A percentile compares a stretch with the other conserved stretches of the same genome.
Conservation (phyloP, 225 moss, liverwort and hornwort genomes). For the Marchantia paleacea region DNA sequence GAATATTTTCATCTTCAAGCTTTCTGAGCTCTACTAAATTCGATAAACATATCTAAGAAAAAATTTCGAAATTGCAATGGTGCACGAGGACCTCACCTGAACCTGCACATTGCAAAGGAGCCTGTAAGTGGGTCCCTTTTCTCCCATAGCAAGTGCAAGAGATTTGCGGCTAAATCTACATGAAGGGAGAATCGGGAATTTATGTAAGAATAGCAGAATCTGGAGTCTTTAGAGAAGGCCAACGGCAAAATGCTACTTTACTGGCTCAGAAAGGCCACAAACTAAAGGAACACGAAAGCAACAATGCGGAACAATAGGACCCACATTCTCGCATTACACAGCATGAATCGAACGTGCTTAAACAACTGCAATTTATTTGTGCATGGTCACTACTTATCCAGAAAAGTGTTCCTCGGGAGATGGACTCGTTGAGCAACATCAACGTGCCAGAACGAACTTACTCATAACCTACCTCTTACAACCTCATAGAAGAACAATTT, state of each 20-base stretch:
- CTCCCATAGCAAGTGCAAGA: background rate
- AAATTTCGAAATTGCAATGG: background rate
- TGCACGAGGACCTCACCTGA: conserved; percentile 6
- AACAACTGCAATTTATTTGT: too few species aligned
- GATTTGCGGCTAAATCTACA: background rate
- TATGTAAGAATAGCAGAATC: background rate
- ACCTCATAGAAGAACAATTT: background rate
- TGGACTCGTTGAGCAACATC: too few species aligned
- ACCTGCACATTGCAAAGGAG: background rate
- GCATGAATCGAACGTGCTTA: too few species aligned
- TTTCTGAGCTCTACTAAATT: background rate
- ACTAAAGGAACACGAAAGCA: too few species aligned
- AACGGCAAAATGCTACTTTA: too few species aligned
- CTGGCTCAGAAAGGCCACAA: too few species aligned
- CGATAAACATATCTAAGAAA: conserved; percentile 5
- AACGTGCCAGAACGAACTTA: background rate
- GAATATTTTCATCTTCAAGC: background rate
- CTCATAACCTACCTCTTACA: background rate
- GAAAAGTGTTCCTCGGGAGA: too few species aligned
- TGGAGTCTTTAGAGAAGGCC: too few species aligned
- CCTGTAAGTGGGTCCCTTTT: background rate
- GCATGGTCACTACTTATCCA: too few species aligned
- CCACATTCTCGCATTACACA: too few species aligned
- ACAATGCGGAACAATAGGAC: too few species aligned
- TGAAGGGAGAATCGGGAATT: background rate